Evolutionary conservation across 1,284 basidiomycete species (phyloP), one percentile per base, ranked within the genome.

Genomic region (Tylopilus orsonianus): DNA sequence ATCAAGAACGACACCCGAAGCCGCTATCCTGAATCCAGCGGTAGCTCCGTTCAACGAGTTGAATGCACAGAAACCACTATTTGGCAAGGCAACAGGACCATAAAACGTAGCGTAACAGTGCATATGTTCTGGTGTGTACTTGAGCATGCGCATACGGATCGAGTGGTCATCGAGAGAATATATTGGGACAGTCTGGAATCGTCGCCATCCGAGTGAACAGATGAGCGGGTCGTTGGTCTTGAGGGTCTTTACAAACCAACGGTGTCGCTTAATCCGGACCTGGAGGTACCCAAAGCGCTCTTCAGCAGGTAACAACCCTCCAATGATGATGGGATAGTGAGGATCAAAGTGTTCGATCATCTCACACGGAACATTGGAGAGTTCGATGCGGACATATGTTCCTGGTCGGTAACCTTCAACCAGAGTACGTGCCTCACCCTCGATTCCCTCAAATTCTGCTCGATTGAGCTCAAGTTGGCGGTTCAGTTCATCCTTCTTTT

Each of bases 41-140:
- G 74, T 75, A 0, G 84, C 81, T 14, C 75, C 74, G 0, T 77
- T 71, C 6, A 99, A 73, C 1, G 89, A 85, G 69, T 96, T 98
- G 78, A 99, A 98, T 1, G 96, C 91, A 67, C 94, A 97, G 71
- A 99, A 93, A 53, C 96, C 95, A 0, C 93, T 97, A 68, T 97
- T 97, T n/a, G 94, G 94, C 0, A 90, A 74, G 1, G 91, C 75
- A 16, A 92, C 85, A 6, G 94, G 94, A 0, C 91, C 94, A 64
- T 95, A 97, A 71, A 99, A 98, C 0, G 95, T 96, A 2, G 96
- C 96, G 60, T 89, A 92, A 63, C 96, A 99, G 68, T 99, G 97
- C 93, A 97, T 97, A 64, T 99, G 96, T 70, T 99, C 97, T 0
- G 96, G 96, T 0, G 97, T 98, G 67, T 99, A 99, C 74, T 99